These are phyloP conservation scores for Globisporangium uncinulatum DNA, from an alignment of 352 stramenopile genomes.

Conservation along the genomic window DNA sequence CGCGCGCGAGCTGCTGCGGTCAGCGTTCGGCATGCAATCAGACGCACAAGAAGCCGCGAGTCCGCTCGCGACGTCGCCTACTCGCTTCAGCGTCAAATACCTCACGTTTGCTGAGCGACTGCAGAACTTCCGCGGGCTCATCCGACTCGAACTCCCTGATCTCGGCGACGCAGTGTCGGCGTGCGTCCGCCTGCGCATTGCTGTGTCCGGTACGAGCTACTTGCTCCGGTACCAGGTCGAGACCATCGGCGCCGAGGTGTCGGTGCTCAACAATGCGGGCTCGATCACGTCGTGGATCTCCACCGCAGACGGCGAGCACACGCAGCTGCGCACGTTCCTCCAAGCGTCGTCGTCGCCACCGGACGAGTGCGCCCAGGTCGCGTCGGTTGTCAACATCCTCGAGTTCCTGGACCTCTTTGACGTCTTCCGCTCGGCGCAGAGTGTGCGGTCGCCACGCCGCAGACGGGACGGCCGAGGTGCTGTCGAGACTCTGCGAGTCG, in stretches of 20 bases:
- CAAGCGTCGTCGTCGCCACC: constrained; percentile 1
- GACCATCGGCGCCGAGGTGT: constrained; percentile 33
- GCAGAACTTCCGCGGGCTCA: constrained; percentile 36
- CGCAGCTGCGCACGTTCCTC: constrained; percentile 36
- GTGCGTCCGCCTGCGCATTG: constrained; percentile 26
- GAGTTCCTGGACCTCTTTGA: constrained; percentile 46
- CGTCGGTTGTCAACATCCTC: constrained; percentile 32
- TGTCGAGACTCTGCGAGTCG: constrained; percentile 12
- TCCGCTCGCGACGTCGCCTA: background rate
- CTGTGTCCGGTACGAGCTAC: constrained; percentile 26
- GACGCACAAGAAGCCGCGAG: background rate
- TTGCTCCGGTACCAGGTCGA: constrained; percentile 40
- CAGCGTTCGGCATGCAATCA: constrained; percentile 16
- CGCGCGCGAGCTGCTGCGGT: constrained; percentile 41
- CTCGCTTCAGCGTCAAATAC: constrained; percentile 13
- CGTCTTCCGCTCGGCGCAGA: constrained; percentile 19
- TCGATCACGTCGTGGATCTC: constrained; percentile 48
- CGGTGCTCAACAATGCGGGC: constrained; percentile 30
- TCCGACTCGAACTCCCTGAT: constrained; percentile 32
- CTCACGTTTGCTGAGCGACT: constrained; percentile 31
- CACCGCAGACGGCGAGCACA: constrained; percentile 19
- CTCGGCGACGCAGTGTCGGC: background rate
- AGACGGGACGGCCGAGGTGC: background rate
- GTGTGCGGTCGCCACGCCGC: constrained; percentile 5
- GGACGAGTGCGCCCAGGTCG: constrained; percentile 23